Evolutionary conservation across 2,329 filamentous ascomycete species (phyloP), one percentile per base, ranked within the genome.

Genomic region (Emmonsiellopsis sp.): DNA sequence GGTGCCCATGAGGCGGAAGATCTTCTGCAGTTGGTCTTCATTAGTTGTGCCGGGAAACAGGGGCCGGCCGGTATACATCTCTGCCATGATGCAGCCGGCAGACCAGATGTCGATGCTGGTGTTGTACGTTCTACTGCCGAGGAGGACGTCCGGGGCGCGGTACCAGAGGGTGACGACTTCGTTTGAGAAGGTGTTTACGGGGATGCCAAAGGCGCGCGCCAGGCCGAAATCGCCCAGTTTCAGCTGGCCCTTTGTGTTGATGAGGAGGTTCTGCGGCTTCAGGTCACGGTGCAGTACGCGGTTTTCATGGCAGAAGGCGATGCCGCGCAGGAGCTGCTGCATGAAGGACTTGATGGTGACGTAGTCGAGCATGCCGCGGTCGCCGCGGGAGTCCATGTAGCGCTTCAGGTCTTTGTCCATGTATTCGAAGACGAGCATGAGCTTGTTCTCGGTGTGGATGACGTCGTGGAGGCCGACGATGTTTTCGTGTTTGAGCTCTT

Each of bases 21-120:
- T 98, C 69, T 94, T 90, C 58, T 95, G 81, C 50, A 97, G 84
- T 70, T 98, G 93, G 67, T 98, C 93, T 71, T 98, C 93, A 69
- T 98, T 98, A 38, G 93, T 96, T 1, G 93, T 98, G 55, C 93
- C 93, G 0, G 93, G 93, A 75, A 98, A 98, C 6, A 98, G 80
- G 0, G 93, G 93, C 15, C 93, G 82, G 3, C 93, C 93, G 0
- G 92, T 96, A 71, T 94, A 97, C 90, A 98, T 96, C 73, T 98
- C 93, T 8, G 93, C 93, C 93, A 98, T 97, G 77, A 98, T 98
- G 71, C 93, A 98, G 54, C 93, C 93, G 6, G 93, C 93, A 6
- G 89, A 95, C 93, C 93, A 98, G 68, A 98, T 97, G 66, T 98
- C 93, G 70, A 98, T 97, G 73, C 89, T 95, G n/a, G 93, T 98